Conservation (phyloP, 371 early-diverging fungal genomes). For the Mortierella sp. region DNA sequence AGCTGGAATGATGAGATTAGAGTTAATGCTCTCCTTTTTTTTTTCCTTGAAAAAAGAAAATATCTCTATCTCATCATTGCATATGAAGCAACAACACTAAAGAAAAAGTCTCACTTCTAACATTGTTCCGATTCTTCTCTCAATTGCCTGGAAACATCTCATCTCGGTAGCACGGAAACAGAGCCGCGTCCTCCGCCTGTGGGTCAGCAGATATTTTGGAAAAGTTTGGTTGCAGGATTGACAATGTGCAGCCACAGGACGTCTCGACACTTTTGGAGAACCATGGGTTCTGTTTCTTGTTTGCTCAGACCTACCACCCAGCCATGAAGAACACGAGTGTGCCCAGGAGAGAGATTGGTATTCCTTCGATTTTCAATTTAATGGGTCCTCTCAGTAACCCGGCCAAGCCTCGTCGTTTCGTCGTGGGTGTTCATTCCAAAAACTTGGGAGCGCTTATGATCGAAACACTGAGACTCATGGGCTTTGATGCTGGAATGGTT, state of each 20-base stretch:
- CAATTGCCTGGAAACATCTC: background rate
- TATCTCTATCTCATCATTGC: conserved; percentile 1
- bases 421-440: conserved; percentile 91
- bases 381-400: conserved; percentile 95
- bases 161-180: conserved; percentile 85
- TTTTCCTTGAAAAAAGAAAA: background rate
- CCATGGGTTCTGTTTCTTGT: conserved; percentile 91
- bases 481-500: conserved; percentile 81
- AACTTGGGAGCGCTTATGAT: conserved; percentile 86
- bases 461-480: conserved; percentile 81
- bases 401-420: conserved; percentile 80
- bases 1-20: too few species aligned
- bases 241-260: conserved; percentile 68
- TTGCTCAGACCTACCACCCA: conserved; percentile 93
- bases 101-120: background rate
- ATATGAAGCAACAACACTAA: too few species aligned
- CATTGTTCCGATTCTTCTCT: conserved; percentile 1
- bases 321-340: conserved; percentile 87
- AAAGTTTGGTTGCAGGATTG: conserved; percentile 80
- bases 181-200: conserved; percentile 92
- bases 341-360: conserved; percentile 87
- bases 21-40: conserved; percentile 5
- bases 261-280: conserved; percentile 73
- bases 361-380: conserved; percentile 95
- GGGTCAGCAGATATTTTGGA: conserved; percentile 97